phyloP scores from a whole-genome alignment of 2,329 filamentous ascomycete species.

The Talaromyces atroroseus region DNA sequence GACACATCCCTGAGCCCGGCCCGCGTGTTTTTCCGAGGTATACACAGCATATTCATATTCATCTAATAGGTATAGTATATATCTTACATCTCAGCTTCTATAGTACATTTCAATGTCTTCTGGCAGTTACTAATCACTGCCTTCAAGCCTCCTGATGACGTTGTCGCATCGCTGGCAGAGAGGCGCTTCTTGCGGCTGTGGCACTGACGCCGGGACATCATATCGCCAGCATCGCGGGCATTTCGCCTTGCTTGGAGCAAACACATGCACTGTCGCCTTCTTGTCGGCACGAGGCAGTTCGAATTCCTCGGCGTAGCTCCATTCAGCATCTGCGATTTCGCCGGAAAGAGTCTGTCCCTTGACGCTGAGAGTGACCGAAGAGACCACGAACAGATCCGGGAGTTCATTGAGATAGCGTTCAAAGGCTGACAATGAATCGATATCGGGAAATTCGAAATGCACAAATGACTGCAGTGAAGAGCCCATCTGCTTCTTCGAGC shows the following conservation, averaged over 20 bases:
- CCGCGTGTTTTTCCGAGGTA: background rate
- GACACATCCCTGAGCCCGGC: background rate
- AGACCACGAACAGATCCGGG: conserved; percentile 64
- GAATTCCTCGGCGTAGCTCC: conserved; percentile 41
- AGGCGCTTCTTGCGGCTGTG: conserved; percentile 38
- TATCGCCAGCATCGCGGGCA: conserved; percentile 89
- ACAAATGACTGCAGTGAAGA: conserved; percentile 77
- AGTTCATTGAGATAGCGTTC: conserved; percentile 45
- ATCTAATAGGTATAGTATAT: background rate
- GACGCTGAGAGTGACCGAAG: conserved; percentile 51
- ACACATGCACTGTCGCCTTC: conserved; percentile 35
- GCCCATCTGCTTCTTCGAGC: conserved; percentile 66
- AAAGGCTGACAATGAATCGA: conserved; percentile 20
- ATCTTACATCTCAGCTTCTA: background rate
- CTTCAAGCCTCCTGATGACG: conserved; percentile 48
- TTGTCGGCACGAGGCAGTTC: conserved; percentile 26
- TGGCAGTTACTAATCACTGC: background rate
- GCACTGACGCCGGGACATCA: conserved; percentile 44
- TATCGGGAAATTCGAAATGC: conserved; percentile 26
- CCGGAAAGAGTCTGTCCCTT: conserved; percentile 17
- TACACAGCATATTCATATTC: background rate
- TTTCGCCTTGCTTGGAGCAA: conserved; percentile 56
- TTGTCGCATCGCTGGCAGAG: conserved; percentile 71
- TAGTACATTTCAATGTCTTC: background rate
- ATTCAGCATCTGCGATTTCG: conserved; percentile 29